Conservation (phyloP, 495 filamentous ascomycete genomes). For the Neurospora tetrasperma region DNA sequence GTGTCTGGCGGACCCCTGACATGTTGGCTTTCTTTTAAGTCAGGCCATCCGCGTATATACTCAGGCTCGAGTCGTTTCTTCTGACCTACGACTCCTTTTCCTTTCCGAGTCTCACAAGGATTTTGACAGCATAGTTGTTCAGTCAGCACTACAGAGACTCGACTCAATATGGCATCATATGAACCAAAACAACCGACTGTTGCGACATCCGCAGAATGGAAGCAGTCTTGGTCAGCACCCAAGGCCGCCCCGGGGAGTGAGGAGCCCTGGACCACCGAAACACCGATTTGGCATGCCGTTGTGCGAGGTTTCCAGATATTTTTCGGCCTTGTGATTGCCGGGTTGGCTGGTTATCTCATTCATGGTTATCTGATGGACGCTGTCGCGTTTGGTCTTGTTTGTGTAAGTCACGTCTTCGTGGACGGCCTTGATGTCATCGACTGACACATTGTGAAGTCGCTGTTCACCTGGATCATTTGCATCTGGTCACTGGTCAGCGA, state of each 20-base stretch:
- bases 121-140: background rate
- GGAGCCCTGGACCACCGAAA: constrained; percentile 7
- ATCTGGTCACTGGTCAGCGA: constrained; percentile 32
- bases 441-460: constrained; percentile 17
- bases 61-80: background rate
- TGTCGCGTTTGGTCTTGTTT: constrained; percentile 23
- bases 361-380: constrained; percentile 32
- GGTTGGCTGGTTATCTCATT: constrained; percentile 30
- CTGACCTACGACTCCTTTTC: background rate
- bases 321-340: constrained; percentile 27
- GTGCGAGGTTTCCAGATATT: constrained; percentile 32
- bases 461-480: constrained; percentile 37
- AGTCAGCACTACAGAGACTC: background rate
- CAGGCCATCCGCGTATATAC: background rate
- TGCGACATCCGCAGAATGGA: background rate
- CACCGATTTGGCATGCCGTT: constrained; percentile 30
- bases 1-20: background rate
- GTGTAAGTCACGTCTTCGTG: constrained; percentile 22
- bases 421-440: background rate
- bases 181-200: background rate
- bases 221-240: background rate
- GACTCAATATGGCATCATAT: background rate
- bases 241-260: background rate
- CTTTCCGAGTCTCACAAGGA: background rate
- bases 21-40: background rate